Percentiles rank a stretch among this genome's conserved stretches.
These are phyloP conservation scores for Maudiozyma barnettii DNA, from an alignment of 805 yeast genomes.

Conservation along the genomic window DNA sequence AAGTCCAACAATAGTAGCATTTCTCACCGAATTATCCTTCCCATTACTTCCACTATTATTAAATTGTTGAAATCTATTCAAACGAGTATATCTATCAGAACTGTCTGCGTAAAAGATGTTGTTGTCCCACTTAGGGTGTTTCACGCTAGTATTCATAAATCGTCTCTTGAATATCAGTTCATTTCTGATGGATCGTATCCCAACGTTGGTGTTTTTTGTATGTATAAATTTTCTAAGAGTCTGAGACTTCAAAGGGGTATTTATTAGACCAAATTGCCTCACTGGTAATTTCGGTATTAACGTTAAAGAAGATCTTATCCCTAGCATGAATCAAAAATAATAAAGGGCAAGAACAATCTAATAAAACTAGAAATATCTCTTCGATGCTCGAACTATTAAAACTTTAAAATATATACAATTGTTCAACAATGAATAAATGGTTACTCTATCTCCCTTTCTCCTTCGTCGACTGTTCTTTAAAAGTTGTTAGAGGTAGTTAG, in stretches of 20 bases:
- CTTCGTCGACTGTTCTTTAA: too few species aligned
- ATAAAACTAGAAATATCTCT: too few species aligned
- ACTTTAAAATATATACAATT: too few species aligned
- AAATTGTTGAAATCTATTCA: slow-evolving; percentile 28
- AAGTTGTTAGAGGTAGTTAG: too few species aligned
- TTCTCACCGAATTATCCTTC: slow-evolving; percentile 10
- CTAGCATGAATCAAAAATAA: neutral
- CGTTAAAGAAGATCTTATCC: neutral
- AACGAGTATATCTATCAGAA: slow-evolving; percentile 16
- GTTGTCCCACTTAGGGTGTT: slow-evolving; percentile 11
- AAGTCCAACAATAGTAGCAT: slow-evolving; percentile 20
- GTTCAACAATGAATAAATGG: too few species aligned
- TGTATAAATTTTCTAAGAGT: neutral
- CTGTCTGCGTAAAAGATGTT: slow-evolving; percentile 1
- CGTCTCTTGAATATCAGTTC: neutral
- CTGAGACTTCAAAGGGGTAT: neutral
- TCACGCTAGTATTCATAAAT: slow-evolving; percentile 6
- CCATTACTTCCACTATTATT: slow-evolving; percentile 6
- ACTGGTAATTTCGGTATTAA: neutral
- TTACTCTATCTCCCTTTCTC: too few species aligned
- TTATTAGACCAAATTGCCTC: neutral
- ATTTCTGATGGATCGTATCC: neutral
- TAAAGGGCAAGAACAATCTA: too few species aligned
- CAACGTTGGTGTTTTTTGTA: too few species aligned
- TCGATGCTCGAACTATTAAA: too few species aligned